Base-by-base conservation (phyloP, 2,329 filamentous ascomycete species). In the Aspergillus pseudoterreus region DNA sequence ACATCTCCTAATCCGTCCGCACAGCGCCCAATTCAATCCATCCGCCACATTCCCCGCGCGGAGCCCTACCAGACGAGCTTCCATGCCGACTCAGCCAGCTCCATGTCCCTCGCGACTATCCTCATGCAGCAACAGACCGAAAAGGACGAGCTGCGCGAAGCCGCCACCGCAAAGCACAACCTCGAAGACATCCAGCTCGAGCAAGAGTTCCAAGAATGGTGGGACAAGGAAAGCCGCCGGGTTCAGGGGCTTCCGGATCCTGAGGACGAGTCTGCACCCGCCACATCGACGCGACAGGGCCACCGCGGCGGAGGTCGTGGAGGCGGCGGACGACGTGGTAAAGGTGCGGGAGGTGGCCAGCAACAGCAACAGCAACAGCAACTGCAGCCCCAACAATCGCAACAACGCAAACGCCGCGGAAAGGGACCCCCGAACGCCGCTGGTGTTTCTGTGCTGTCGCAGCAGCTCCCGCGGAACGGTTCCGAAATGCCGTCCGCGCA, bases 141-240 rank as follows among this genome's bases (percentile, higher is more conserved):
- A 67, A 94, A 95, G 65, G 84, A 90, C 51, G 82, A 83, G 15
- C 85, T 95, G 54, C 86, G 84, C 48, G 92, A 96, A 66, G 90
- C 91, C 1, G 85, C 85, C 10, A 73, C 69, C 12, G 89, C 91
- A 2, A 96, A 95, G 72, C 82, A 92, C 50, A 94, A 89, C 57
- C 75, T 99, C 27, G 86, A 95, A 64, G 94, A 97, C 57, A 99
- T 99, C 53, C 94, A 99, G 68, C 85, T 94, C 58, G 94, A 99
- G 71, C 94, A 99, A 66, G 90, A 90, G 47, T 99, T 99, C 67
- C 90, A 96, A 67, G 86, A 95, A 67, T 72, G 70, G 70, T 71
- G 68, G 68, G 68, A 72, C 21, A 64, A 71, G 50, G 68, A 71
- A 47, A 71, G 69, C 48, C 68, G 66, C 52, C 64, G 70, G 27